Conservation (phyloP, 2,329 filamentous ascomycete species). For the Cladosporium sp. region DNA sequence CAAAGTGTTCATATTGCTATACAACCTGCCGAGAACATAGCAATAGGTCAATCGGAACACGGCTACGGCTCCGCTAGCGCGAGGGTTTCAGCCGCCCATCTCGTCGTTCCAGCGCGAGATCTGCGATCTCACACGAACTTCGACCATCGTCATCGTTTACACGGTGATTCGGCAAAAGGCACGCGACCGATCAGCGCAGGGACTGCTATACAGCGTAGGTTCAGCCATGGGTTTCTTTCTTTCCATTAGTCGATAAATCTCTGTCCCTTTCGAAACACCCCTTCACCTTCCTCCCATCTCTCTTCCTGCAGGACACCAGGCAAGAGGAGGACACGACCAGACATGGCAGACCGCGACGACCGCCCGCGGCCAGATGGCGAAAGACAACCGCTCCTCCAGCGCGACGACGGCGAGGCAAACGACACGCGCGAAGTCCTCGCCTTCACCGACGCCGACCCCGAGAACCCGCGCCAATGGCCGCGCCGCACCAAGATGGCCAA, state of each 20-base stretch:
- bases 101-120: background rate
- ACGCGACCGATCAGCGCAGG: background rate
- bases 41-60: too few relatives aligned
- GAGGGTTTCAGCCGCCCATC: too few relatives aligned
- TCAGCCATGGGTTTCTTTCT: background rate
- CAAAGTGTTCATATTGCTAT: too few relatives aligned
- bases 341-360: slow-evolving; percentile 1
- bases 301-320: background rate
- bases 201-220: background rate
- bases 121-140: background rate
- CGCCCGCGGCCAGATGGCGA: slow-evolving; percentile 20
- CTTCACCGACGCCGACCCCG: slow-evolving; percentile 35
- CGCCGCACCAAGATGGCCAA: slow-evolving; percentile 42
- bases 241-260: background rate
- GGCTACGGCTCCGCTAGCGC: too few relatives aligned
- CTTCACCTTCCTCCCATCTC: background rate
- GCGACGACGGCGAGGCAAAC: slow-evolving; percentile 30
- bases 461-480: slow-evolving; percentile 44
- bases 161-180: background rate
- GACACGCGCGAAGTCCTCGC: slow-evolving; percentile 24
- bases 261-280: slow-evolving; percentile 3
- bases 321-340: background rate
- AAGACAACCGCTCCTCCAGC: slow-evolving; percentile 34
- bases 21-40: too few relatives aligned
- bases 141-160: background rate